A percentile compares a stretch with the other conserved stretches of the same genome.
phyloP scores from a whole-genome alignment of 2,329 filamentous ascomycete genomes.

The Ploettnerulaceae sp. region DNA sequence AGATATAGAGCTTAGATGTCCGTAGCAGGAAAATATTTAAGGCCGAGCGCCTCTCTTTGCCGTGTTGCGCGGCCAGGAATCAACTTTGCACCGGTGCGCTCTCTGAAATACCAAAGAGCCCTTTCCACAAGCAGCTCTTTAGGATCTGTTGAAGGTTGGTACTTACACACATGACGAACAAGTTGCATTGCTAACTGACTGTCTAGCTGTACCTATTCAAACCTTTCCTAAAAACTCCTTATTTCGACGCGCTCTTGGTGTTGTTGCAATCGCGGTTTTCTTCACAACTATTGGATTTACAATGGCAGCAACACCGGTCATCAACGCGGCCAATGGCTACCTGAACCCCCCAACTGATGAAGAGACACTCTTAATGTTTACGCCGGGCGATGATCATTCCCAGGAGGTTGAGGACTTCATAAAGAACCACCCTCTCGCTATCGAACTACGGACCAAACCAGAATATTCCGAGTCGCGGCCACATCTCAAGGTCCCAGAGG shows the following conservation, averaged over 20 bases:
- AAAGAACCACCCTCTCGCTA: conserved; percentile 67
- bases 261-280: conserved; percentile 44
- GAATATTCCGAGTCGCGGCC: conserved; percentile 73
- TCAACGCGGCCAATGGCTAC: conserved; percentile 45
- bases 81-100: too few species aligned
- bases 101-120: too few species aligned
- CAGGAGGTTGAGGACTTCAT: conserved; percentile 67
- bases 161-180: conserved; percentile 9
- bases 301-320: conserved; percentile 51
- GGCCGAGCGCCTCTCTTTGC: neutral
- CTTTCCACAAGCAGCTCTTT: too few species aligned
- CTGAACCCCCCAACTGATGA: conserved; percentile 59
- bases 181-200: neutral
- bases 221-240: conserved; percentile 35
- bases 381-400: conserved; percentile 47
- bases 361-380: conserved; percentile 66
- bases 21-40: neutral
- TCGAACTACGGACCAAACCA: conserved; percentile 60
- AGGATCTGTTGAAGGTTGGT: neutral
- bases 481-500: conserved; percentile 76
- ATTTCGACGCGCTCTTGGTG: conserved; percentile 41
- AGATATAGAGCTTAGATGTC: conserved; percentile 3
- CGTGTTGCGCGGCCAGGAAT: neutral
- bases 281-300: conserved; percentile 49
- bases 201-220: neutral